Percentiles rank a stretch among this genome's conserved stretches.
These are phyloP conservation scores for Baorangia bicolor DNA, from an alignment of 768 basidiomycete genomes.

Conservation along the genomic window DNA sequence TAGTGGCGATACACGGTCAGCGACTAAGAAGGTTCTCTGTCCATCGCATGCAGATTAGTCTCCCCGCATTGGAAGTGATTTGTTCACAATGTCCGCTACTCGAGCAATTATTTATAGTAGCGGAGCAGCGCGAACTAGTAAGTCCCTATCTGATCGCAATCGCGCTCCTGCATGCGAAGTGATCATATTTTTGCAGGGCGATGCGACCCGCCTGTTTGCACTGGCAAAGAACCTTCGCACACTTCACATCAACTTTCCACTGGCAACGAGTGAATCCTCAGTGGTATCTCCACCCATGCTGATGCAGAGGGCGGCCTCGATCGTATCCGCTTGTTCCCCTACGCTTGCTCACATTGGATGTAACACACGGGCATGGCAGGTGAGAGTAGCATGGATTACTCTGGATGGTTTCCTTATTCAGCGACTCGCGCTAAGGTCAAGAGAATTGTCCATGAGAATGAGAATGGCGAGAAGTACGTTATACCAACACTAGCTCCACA, in stretches of 20 bases:
- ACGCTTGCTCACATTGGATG: conserved; percentile 64
- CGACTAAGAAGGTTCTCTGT: conserved; percentile 59
- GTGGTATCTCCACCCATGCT: conserved; percentile 16
- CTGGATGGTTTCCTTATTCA: not conserved
- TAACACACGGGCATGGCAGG: conserved; percentile 71
- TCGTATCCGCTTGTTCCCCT: conserved; percentile 50
- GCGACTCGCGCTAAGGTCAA: conserved; percentile 41
- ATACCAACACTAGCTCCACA: conserved; percentile 48
- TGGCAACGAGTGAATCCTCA: conserved; percentile 17
- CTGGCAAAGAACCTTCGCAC: conserved; percentile 47
- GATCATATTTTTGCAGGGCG: conserved; percentile 13
- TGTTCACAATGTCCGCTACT: conserved; percentile 54
- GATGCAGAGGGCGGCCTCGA: conserved; percentile 39
- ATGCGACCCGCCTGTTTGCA: conserved; percentile 36
- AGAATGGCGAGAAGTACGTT: conserved; percentile 39
- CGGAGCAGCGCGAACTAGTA: conserved; percentile 49
- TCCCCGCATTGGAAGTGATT: conserved; percentile 49
- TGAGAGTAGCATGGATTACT: conserved; percentile 27
- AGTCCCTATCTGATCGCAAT: not conserved
- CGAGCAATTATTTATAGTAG: conserved; percentile 63
- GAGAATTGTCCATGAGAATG: conserved; percentile 36
- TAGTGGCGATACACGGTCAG: conserved; percentile 51
- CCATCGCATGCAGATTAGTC: conserved; percentile 58
- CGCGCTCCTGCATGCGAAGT: not conserved
- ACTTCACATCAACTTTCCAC: conserved; percentile 60